Percentiles rank a stretch among this genome's conserved stretches.
phyloP scores from a whole-genome alignment of 176 grass and related monocot genomes.

The Luzula sylvatica region DNA sequence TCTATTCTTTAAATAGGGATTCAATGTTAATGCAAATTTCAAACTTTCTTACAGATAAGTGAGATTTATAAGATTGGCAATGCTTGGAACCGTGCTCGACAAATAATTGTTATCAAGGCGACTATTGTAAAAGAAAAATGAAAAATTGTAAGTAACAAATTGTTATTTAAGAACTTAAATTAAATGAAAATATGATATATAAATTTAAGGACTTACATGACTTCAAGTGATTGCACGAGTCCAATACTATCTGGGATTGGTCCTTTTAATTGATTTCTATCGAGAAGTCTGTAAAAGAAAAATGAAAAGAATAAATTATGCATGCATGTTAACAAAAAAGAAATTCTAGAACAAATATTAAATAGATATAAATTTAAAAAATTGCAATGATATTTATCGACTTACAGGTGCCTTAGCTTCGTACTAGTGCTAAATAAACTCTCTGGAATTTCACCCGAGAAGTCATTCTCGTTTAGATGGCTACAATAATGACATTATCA shows the following conservation, averaged over 20 bases:
- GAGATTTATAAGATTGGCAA: slow-evolving; percentile 38
- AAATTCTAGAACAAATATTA: background rate
- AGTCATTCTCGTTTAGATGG: slow-evolving; percentile 59
- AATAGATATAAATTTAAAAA: background rate
- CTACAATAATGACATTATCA: slow-evolving; percentile 27
- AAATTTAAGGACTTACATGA: slow-evolving; percentile 58
- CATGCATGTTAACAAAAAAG: background rate
- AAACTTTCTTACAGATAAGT: slow-evolving; percentile 48
- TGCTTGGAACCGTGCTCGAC: slow-evolving; percentile 26
- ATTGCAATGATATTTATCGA: slow-evolving; percentile 1
- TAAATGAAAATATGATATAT: too few species aligned
- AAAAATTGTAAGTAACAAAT: slow-evolving; percentile 11
- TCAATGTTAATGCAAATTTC: too few species aligned
- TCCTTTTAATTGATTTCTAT: slow-evolving; percentile 50
- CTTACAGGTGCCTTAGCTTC: slow-evolving; percentile 58
- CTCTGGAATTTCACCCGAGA: slow-evolving; percentile 47
- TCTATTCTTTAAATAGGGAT: too few species aligned
- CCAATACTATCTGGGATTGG: slow-evolving; percentile 40
- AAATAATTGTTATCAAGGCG: slow-evolving; percentile 46
- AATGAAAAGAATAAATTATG: background rate
- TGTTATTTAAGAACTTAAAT: background rate
- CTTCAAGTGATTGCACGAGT: slow-evolving; percentile 33
- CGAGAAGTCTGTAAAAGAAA: slow-evolving; percentile 47
- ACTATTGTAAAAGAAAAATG: slow-evolving; percentile 26
- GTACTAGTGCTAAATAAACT: slow-evolving; percentile 51